Base-by-base conservation (phyloP, 78 protist species). In the Dictyostelium capitatum region DNA sequence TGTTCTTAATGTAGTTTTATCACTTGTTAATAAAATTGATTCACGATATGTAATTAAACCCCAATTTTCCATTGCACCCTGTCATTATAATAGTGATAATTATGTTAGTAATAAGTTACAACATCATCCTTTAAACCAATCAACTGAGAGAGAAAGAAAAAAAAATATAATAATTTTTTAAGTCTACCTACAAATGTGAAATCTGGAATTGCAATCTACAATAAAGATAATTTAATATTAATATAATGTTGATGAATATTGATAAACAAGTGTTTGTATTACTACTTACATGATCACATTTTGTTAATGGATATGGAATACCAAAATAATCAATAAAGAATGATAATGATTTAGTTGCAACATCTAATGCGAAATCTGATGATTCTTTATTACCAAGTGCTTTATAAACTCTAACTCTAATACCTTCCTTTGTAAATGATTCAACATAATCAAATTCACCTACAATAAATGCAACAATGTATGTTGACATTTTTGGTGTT, bases 101-200 rank as follows among this genome's bases (percentile, higher is more conserved):
- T 59, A 20, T 59, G 57, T 1, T 10, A 7, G 14, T 1, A 51
- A 7, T 14, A 7, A 51, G 19, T 10, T 3, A 54, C 12, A 54
- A 54, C 12, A 59, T n/a, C n/a, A n/a, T n/a, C n/a, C n/a, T n/a
- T n/a, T n/a, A 59, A 25, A 59, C 3, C 3, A 19, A 59, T n/a
- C 19, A 25, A 25, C 0, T 3, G 23, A 59, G 9, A 59, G 9
- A 78, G 10, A 14, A 0, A 15, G 0, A 47, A 30, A 11, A 19
- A 23, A 23, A 23, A 59, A 64, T 25, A 56, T 32, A 47, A 57
- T 17, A 82, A 23, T 1, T 70, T 62, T 81, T 96, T 97, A 95
- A 96, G n/a, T n/a, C n/a, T 95, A 23, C 98, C 98, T 12, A 97
- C 98, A 43, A 92, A 90, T 15, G 96, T 51, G n/a, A 97, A 97